Percentiles rank a stretch among this genome's conserved stretches.
Conservation (phyloP, 106 monocot species). For the Dendrobium nobile region DNA sequence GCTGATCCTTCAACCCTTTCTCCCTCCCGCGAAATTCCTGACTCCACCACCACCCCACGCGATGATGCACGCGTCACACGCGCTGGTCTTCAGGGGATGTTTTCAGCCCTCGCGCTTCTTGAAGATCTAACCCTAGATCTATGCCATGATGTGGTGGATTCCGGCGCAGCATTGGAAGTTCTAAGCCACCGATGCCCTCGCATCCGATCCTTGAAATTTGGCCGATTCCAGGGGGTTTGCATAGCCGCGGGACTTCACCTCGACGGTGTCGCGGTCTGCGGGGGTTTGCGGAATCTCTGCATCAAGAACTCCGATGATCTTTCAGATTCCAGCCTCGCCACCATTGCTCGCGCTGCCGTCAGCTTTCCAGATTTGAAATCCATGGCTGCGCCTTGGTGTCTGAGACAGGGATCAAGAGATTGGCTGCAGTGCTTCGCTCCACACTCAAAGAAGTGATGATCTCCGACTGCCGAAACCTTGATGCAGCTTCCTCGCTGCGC, state of each 20-base stretch:
- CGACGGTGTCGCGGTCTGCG: conserved; percentile 78
- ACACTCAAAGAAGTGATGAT: conserved; percentile 68
- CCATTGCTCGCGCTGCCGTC: conserved; percentile 64
- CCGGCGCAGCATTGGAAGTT: conserved; percentile 53
- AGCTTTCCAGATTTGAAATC: conserved; percentile 53
- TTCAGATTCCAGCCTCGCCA: conserved; percentile 49
- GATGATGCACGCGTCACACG: conserved; percentile 37
- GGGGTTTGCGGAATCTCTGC: conserved; percentile 45
- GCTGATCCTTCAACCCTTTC: conserved; percentile 37
- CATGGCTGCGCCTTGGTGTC: conserved; percentile 53
- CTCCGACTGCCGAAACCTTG: conserved; percentile 46
- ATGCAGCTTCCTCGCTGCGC: conserved; percentile 37
- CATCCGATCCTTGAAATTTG: conserved; percentile 47
- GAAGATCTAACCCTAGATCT: conserved; percentile 64
- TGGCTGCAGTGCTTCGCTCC: conserved; percentile 38
- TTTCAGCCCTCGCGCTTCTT: conserved; percentile 39
- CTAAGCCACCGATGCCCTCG: conserved; percentile 36
- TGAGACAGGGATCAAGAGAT: conserved; percentile 42
- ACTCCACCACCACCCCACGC: not conserved
- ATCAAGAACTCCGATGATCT: conserved; percentile 67
- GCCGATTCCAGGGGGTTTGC: conserved; percentile 63
- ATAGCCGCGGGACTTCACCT: conserved; percentile 64
- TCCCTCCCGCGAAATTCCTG: conserved; percentile 5
- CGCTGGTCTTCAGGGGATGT: conserved; percentile 36
- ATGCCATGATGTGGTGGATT: conserved; percentile 37